These are phyloP conservation scores for Salix udensis DNA, from an alignment of 345 rosid species.

Conservation along the genomic window DNA sequence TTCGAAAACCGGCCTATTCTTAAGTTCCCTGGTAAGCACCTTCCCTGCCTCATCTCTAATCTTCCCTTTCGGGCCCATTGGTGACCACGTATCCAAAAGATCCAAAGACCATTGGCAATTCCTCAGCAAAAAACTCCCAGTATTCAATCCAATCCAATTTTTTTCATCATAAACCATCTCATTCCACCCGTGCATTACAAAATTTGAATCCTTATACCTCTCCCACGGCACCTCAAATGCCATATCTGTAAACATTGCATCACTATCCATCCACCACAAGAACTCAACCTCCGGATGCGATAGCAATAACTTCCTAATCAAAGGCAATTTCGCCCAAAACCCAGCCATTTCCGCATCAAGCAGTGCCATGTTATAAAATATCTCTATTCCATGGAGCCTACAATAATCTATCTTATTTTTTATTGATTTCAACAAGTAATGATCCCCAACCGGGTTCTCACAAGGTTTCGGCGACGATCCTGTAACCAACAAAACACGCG, in stretches of 20 bases:
- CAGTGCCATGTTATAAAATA: slow-evolving; percentile 69
- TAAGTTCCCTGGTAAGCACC: slow-evolving; percentile 51
- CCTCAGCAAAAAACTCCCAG: slow-evolving; percentile 64
- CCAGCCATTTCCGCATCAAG: slow-evolving; percentile 76
- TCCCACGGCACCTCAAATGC: slow-evolving; percentile 77
- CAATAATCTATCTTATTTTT: slow-evolving; percentile 82
- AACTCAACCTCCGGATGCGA: slow-evolving; percentile 75
- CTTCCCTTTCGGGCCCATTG: slow-evolving; percentile 68
- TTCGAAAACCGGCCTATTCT: slow-evolving; percentile 58
- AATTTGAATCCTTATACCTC: slow-evolving; percentile 54
- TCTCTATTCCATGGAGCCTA: slow-evolving; percentile 62
- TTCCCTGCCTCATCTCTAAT: slow-evolving; percentile 64
- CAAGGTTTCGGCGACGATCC: slow-evolving; percentile 77
- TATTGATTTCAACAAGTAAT: slow-evolving; percentile 58
- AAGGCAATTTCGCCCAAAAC: slow-evolving; percentile 68
- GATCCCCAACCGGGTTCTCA: slow-evolving; percentile 76
- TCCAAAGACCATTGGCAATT: slow-evolving; percentile 66
- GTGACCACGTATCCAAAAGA: slow-evolving; percentile 69
- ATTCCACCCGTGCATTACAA: slow-evolving; percentile 77
- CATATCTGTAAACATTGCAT: slow-evolving; percentile 78
- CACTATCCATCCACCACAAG: slow-evolving; percentile 83
- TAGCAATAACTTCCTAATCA: slow-evolving; percentile 53
- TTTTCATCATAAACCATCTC: slow-evolving; percentile 64
- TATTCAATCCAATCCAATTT: slow-evolving; percentile 68
- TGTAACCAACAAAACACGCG: slow-evolving; percentile 64